phyloP scores from a whole-genome alignment of 805 yeast genomes.

The Henningerozyma blattae region DNA sequence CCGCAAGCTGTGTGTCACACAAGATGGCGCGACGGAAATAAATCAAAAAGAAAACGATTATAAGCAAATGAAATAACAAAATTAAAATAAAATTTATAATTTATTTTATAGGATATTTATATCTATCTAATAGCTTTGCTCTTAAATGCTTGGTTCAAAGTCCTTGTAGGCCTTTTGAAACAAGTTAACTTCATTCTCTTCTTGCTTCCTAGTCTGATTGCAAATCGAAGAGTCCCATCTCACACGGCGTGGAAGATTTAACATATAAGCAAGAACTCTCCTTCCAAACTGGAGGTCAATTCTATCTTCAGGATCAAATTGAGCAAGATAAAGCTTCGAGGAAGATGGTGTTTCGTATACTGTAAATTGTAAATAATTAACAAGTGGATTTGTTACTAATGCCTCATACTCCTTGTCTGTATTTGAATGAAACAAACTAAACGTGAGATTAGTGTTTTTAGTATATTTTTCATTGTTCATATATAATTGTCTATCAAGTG shows the following conservation, averaged over 20 bases:
- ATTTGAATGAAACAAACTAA: conserved; percentile 22
- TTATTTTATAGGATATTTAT: conserved; percentile 17
- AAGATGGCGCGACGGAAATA: too few species aligned
- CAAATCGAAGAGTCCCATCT: conserved; percentile 63
- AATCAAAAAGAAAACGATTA: background rate
- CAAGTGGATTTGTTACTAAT: conserved; percentile 17
- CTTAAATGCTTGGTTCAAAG: too few species aligned
- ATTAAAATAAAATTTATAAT: conserved; percentile 2
- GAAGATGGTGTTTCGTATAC: conserved; percentile 22
- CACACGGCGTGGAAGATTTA: conserved; percentile 47
- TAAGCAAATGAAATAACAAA: conserved; percentile 1
- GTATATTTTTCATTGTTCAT: conserved; percentile 38
- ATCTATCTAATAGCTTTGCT: too few species aligned
- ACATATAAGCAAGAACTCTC: conserved; percentile 54
- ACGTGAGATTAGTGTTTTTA: conserved; percentile 33
- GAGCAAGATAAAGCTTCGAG: conserved; percentile 24
- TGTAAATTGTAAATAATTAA: conserved; percentile 25
- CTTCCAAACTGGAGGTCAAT: conserved; percentile 80
- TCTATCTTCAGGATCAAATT: conserved; percentile 24
- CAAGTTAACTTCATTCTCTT: conserved; percentile 45
- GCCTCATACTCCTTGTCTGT: conserved; percentile 18
- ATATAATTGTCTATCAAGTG: conserved; percentile 32
- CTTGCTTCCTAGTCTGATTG: conserved; percentile 49
- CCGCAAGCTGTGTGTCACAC: too few species aligned
- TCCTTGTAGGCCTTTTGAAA: conserved; percentile 45